Evolutionary conservation across 2,329 filamentous ascomycete species (phyloP).

Genomic region (Claviceps africana): DNA sequence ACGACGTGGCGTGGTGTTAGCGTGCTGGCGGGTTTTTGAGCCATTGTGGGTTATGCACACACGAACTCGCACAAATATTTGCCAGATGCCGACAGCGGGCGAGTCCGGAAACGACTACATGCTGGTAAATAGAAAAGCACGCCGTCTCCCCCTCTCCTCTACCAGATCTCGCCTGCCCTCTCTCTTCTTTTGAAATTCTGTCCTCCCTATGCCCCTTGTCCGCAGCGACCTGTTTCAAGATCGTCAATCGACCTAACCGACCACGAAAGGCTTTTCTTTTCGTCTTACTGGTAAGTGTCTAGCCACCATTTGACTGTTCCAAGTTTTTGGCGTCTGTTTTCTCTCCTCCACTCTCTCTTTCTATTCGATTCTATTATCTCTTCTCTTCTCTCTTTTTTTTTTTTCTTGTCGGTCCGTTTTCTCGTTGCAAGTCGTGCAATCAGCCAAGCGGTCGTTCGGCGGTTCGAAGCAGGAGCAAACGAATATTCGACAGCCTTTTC

Average conservation of each 20-base stretch:
- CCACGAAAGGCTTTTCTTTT: slow-evolving; percentile 7
- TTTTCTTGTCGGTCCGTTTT: background rate
- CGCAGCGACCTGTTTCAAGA: slow-evolving; percentile 17
- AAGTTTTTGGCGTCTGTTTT: background rate
- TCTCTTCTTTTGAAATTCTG: slow-evolving; percentile 12
- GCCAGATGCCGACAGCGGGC: background rate
- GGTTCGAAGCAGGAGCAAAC: background rate
- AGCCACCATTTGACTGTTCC: background rate
- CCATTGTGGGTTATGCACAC: slow-evolving; percentile 3
- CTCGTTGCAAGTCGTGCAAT: background rate
- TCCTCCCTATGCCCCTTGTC: slow-evolving; percentile 12
- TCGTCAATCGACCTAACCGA: slow-evolving; percentile 9
- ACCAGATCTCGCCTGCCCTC: slow-evolving; percentile 8
- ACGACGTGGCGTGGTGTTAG: background rate
- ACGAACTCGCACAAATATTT: background rate
- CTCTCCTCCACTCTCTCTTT: too few relatives aligned
- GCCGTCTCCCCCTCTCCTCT: slow-evolving; percentile 8
- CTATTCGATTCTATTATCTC: too few relatives aligned
- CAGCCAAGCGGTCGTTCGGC: background rate
- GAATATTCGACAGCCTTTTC: too few relatives aligned
- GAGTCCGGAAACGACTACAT: slow-evolving; percentile 4
- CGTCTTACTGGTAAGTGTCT: slow-evolving; percentile 14
- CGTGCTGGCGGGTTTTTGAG: background rate
- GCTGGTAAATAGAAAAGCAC: slow-evolving; percentile 8
- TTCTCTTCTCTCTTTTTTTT: too few relatives aligned